These are phyloP conservation scores for Neurospora discreta DNA, from an alignment of 495 filamentous ascomycete genomes.

Conservation along the genomic window DNA sequence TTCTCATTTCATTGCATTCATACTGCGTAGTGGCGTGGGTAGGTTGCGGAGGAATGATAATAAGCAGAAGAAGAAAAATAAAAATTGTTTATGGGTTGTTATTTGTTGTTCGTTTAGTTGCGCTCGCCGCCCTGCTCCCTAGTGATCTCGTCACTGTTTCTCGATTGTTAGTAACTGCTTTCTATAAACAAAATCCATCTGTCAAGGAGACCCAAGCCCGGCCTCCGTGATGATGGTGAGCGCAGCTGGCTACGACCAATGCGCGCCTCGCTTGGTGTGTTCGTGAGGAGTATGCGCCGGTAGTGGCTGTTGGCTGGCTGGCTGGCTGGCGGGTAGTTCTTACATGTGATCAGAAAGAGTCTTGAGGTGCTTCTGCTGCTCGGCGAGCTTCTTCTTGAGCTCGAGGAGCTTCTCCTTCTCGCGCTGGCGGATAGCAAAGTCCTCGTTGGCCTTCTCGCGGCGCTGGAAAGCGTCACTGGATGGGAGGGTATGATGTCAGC, in stretches of 20 bases:
- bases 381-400: slow-evolving; percentile 66
- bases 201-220: background rate
- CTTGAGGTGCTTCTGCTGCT: slow-evolving; percentile 72
- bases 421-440: slow-evolving; percentile 67
- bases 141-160: slow-evolving; percentile 52
- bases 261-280: background rate
- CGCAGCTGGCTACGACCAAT: background rate
- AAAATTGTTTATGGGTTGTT: slow-evolving; percentile 19
- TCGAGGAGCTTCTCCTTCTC: slow-evolving; percentile 73
- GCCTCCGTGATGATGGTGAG: background rate
- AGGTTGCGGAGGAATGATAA: slow-evolving; percentile 32
- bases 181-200: background rate
- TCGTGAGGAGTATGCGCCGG: background rate
- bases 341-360: slow-evolving; percentile 80
- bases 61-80: slow-evolving; percentile 50
- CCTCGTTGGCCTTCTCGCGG: slow-evolving; percentile 81
- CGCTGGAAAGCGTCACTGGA: slow-evolving; percentile 77
- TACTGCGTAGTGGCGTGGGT: background rate
- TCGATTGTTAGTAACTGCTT: slow-evolving; percentile 12
- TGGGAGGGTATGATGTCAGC: background rate
- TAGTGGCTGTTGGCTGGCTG: background rate
- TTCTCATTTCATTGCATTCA: background rate
- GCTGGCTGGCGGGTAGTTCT: slow-evolving; percentile 6
- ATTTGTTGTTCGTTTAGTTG: slow-evolving; percentile 39
- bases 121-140: slow-evolving; percentile 60